A percentile compares a stretch with the other conserved stretches of the same genome.
These are phyloP conservation scores for Pleurotus salmoneostramineus DNA, from an alignment of 768 basidiomycete species.

Conservation along the genomic window DNA sequence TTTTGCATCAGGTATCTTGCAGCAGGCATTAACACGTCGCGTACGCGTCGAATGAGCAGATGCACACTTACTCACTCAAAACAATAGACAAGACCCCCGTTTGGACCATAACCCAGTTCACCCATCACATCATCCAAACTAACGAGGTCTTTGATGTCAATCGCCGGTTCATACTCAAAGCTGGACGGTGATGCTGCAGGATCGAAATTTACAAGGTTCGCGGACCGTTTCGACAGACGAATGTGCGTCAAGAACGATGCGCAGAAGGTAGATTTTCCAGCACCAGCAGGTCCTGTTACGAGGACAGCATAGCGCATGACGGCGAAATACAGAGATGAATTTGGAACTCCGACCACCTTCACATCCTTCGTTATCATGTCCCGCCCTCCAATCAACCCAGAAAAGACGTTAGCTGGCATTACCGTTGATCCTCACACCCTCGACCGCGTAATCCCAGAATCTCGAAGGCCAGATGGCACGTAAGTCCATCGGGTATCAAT, in stretches of 20 bases:
- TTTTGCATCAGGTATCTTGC: slow-evolving; percentile 91
- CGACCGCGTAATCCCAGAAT: slow-evolving; percentile 86
- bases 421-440: slow-evolving; percentile 81
- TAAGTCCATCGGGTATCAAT: slow-evolving; percentile 34
- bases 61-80: slow-evolving; percentile 89
- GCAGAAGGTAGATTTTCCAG: slow-evolving; percentile 96
- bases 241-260: slow-evolving; percentile 87
- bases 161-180: slow-evolving; percentile 88
- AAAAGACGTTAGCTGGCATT: slow-evolving; percentile 73
- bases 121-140: slow-evolving; percentile 94
- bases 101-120: slow-evolving; percentile 93
- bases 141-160: slow-evolving; percentile 93
- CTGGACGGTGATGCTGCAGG: slow-evolving; percentile 85
- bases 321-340: slow-evolving; percentile 8
- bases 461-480: slow-evolving; percentile 81
- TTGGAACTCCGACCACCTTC: slow-evolving; percentile 28
- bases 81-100: slow-evolving; percentile 96
- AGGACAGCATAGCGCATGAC: slow-evolving; percentile 86
- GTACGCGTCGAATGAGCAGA: not conserved
- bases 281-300: slow-evolving; percentile 94
- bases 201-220: slow-evolving; percentile 95
- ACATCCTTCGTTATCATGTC: slow-evolving; percentile 47
- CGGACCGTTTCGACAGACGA: slow-evolving; percentile 72
- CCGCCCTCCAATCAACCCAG: slow-evolving; percentile 69
- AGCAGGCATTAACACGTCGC: not conserved